phyloP scores from a whole-genome alignment of 805 yeast genomes.

The Saturnispora quitensis region DNA sequence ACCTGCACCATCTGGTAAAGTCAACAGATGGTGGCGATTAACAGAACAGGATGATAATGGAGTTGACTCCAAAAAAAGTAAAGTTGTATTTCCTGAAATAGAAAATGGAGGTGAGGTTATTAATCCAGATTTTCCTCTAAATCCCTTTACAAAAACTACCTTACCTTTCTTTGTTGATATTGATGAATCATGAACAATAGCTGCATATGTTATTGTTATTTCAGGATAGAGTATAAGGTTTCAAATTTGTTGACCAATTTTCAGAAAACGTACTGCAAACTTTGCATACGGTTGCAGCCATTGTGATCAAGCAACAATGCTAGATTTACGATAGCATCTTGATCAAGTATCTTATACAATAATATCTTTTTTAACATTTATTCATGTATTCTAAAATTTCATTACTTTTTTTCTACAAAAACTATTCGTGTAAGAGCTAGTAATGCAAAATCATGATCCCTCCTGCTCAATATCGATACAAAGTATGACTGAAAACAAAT shows the following conservation, averaged over 20 bases:
- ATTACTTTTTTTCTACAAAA: neutral
- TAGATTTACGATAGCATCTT: no score
- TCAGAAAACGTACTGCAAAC: no score
- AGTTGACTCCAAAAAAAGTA: conserved; percentile 37
- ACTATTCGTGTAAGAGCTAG: neutral
- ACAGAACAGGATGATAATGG: conserved; percentile 2
- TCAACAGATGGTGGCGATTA: conserved; percentile 81
- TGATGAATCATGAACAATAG: neutral
- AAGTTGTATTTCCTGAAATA: conserved; percentile 45
- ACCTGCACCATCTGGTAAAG: conserved; percentile 73
- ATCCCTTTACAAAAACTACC: conserved; percentile 56
- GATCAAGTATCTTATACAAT: no score
- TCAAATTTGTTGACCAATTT: no score
- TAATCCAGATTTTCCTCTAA: conserved; percentile 60
- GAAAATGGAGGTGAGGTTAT: conserved; percentile 34
- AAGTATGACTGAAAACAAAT: neutral
- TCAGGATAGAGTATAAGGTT: no score
- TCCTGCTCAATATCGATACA: no score
- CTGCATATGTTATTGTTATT: neutral
- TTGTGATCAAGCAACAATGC: no score
- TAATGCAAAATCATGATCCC: no score
- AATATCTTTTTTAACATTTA: no score
- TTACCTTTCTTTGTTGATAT: conserved; percentile 40
- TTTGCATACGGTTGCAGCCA: no score
- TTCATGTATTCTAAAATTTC: no score